These are phyloP conservation scores for Pleoardoris graminearum DNA, from an alignment of 2,329 filamentous ascomycete genomes.

Conservation along the genomic window DNA sequence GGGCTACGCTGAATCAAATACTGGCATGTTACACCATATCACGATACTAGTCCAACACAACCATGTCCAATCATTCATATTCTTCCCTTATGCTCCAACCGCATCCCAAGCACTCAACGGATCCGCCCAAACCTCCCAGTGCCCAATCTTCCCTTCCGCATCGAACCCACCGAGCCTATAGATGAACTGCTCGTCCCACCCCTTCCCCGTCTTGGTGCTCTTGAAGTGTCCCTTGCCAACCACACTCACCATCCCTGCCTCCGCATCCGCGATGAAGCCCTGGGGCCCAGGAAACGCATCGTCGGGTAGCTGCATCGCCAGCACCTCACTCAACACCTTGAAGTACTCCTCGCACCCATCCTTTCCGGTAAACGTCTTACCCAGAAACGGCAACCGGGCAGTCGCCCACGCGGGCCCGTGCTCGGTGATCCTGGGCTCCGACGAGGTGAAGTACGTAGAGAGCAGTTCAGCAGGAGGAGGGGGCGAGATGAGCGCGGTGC, in stretches of 20 bases:
- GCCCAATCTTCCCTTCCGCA: conserved; percentile 44
- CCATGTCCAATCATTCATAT: too few relatives aligned
- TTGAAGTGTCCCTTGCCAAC: conserved; percentile 41
- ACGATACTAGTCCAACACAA: background rate
- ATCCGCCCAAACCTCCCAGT: conserved; percentile 53
- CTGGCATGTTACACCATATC: background rate
- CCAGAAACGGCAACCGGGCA: conserved; percentile 46
- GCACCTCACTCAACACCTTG: conserved; percentile 33
- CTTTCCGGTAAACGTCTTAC: conserved; percentile 40
- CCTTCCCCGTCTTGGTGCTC: conserved; percentile 45
- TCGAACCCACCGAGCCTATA: conserved; percentile 49
- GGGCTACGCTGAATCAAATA: background rate
- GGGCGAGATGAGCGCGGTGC: conserved; percentile 31
- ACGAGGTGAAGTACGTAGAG: conserved; percentile 27
- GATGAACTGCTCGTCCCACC: conserved; percentile 48
- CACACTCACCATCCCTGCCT: conserved; percentile 43
- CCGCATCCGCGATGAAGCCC: conserved; percentile 44
- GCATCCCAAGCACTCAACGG: conserved; percentile 49
- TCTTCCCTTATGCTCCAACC: conserved; percentile 26
- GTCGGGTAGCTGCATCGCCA: conserved; percentile 37
- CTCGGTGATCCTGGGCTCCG: conserved; percentile 47
- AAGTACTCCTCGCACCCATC: conserved; percentile 48
- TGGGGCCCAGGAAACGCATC: conserved; percentile 40
- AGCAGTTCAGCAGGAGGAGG: conserved; percentile 32
- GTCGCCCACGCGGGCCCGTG: conserved; percentile 47